Conservation (phyloP, 805 yeast genomes). For the Saccharomycopsis vini region DNA sequence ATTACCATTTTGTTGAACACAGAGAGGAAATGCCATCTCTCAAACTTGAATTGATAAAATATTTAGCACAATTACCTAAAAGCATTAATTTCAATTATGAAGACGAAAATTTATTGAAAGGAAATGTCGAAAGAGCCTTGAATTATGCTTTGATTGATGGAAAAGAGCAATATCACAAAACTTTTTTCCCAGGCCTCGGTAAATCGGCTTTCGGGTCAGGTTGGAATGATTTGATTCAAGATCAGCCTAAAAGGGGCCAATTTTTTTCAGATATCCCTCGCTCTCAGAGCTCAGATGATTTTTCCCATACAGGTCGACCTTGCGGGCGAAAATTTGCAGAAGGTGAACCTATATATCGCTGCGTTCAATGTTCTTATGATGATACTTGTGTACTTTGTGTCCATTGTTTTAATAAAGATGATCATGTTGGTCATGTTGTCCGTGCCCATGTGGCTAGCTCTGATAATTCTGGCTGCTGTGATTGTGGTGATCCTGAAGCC, state of each 20-base stretch:
- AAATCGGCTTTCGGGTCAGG: not conserved
- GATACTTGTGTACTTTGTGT: constrained; percentile 71
- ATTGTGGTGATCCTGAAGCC: constrained; percentile 85
- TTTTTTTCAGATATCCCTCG: constrained; percentile 1
- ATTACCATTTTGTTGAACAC: no score
- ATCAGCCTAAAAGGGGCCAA: not conserved
- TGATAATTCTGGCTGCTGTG: constrained; percentile 53
- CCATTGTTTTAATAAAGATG: constrained; percentile 60
- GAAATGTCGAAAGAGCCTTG: constrained; percentile 5
- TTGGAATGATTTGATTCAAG: constrained; percentile 1
- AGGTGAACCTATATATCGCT: constrained; percentile 63
- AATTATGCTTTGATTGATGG: constrained; percentile 4
- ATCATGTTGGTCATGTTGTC: constrained; percentile 61
- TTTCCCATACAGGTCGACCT: constrained; percentile 44
- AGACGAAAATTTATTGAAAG: not conserved
- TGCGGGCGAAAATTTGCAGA: constrained; percentile 56
- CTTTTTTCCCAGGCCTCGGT: constrained; percentile 5
- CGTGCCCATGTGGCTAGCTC: constrained; percentile 23
- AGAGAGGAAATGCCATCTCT: not conserved
- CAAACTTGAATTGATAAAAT: not conserved
- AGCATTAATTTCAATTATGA: not conserved
- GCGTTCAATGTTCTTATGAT: constrained; percentile 69
- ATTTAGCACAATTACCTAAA: constrained; percentile 2
- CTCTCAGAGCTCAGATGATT: not conserved
- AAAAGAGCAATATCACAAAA: not conserved